Percentiles rank a stretch among this genome's conserved stretches.
Evolutionary conservation across 306 rosid genomes (phyloP).

Genomic region (Sicyos baderoa): DNA sequence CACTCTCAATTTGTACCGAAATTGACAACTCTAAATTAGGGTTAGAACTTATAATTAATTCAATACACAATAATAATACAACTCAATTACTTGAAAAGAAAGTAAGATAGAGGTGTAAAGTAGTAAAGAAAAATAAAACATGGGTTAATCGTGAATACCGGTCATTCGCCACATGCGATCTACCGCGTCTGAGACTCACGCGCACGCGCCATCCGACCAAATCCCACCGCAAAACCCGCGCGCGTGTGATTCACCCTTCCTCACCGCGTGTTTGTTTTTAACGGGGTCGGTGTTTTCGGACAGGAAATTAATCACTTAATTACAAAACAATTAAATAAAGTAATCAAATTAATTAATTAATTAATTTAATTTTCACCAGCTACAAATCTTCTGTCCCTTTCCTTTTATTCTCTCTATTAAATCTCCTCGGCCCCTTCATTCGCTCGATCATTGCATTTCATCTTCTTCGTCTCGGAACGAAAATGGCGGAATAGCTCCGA

Average conservation of each 20-base stretch:
- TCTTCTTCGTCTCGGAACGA: neutral
- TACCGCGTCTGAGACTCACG: neutral
- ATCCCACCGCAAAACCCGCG: neutral
- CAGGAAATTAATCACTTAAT: slow-evolving; percentile 1
- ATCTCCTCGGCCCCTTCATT: neutral
- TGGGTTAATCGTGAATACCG: no score
- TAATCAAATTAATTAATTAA: neutral
- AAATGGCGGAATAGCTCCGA: slow-evolving; percentile 14
- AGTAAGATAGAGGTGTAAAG: no score
- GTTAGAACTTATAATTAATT: no score
- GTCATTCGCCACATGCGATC: neutral
- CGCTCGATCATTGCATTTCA: slow-evolving; percentile 8
- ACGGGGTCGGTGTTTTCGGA: neutral
- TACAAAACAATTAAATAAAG: neutral
- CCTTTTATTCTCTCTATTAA: slow-evolving; percentile 2
- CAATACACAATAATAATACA: no score
- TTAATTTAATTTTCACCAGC: slow-evolving; percentile 18
- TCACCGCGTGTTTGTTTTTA: neutral
- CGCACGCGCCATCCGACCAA: neutral
- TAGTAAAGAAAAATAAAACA: no score
- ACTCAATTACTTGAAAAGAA: no score
- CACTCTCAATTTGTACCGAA: no score
- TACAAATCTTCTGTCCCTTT: neutral
- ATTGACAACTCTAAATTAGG: no score
- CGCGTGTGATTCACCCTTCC: neutral